Evolutionary conservation across 768 basidiomycete species (phyloP).

Genomic region (Sporobolomyces pararoseus): DNA sequence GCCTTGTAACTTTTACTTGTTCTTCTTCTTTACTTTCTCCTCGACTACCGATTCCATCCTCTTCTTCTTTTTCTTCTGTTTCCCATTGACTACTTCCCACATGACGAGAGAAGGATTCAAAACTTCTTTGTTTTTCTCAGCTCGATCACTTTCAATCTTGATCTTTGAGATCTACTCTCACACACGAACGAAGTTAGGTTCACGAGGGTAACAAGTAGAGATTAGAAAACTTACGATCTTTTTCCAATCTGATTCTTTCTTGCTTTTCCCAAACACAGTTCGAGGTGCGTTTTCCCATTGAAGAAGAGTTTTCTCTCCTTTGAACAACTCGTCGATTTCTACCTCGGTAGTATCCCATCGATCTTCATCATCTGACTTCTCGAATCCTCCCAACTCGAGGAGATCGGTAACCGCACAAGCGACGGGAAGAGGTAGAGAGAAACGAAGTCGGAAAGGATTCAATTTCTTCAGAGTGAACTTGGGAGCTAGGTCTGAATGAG

Average conservation of each 20-base stretch:
- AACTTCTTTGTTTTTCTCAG: not conserved
- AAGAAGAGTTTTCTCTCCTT: not conserved
- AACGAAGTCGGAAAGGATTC: not conserved
- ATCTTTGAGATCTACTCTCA: conserved; percentile 2
- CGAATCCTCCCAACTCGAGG: not conserved
- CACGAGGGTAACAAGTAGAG: not conserved
- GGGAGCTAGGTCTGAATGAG: not conserved
- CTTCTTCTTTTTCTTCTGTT: not conserved
- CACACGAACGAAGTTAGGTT: not conserved
- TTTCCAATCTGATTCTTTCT: conserved; percentile 2
- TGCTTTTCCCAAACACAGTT: not conserved
- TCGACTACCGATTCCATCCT: not conserved
- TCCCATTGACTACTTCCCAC: not conserved
- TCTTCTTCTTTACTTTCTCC: not conserved
- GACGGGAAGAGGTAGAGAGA: not conserved
- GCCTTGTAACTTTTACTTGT: too few species aligned
- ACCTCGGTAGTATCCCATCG: too few species aligned
- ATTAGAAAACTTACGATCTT: conserved; percentile 1
- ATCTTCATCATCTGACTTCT: not conserved
- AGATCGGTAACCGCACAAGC: not conserved
- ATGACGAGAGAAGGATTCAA: not conserved
- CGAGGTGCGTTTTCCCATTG: conserved; percentile 10
- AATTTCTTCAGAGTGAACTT: not conserved
- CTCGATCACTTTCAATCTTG: conserved; percentile 1
- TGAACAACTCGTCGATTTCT: not conserved